A percentile compares a stretch with the other conserved stretches of the same genome.
phyloP scores from a whole-genome alignment of 179 eudicot genomes.

The Beta macrorhiza region DNA sequence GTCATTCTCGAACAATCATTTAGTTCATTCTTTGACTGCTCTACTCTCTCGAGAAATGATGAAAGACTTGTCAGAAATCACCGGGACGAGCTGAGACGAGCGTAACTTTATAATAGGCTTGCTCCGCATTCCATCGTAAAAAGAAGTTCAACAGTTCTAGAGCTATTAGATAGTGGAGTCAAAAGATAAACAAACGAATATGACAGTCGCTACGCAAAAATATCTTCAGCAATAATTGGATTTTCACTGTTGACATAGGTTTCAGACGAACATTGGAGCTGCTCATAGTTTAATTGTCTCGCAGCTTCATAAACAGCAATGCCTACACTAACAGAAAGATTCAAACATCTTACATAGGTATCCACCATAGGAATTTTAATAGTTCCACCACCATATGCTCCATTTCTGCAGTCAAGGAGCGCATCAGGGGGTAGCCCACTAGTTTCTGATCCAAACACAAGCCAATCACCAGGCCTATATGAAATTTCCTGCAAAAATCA shows the following conservation, averaged over 20 bases:
- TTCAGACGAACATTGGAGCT: constrained; percentile 49
- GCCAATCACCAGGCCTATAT: constrained; percentile 90
- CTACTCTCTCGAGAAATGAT: too few species aligned
- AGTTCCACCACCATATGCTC: constrained; percentile 70
- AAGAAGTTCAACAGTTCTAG: background rate
- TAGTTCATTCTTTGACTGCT: too few species aligned
- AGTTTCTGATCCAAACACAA: constrained; percentile 93
- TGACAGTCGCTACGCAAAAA: constrained; percentile 51
- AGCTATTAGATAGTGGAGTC: background rate
- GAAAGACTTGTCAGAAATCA: too few species aligned
- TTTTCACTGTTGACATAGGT: constrained; percentile 32
- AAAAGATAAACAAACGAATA: background rate
- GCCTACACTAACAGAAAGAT: constrained; percentile 93
- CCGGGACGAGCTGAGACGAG: too few species aligned
- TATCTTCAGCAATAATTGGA: constrained; percentile 57
- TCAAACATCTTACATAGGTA: constrained; percentile 88
- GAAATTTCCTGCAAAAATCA: constrained; percentile 55
- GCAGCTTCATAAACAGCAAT: constrained; percentile 93
- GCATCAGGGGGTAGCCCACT: constrained; percentile 79
- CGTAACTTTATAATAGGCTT: too few species aligned
- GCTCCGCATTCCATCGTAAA: too few species aligned
- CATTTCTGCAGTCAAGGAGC: constrained; percentile 61
- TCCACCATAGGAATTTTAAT: constrained; percentile 89
- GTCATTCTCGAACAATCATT: too few species aligned
- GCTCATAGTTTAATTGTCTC: constrained; percentile 88